Conservation (phyloP, 1,284 basidiomycete species). For the Coniferiporia sulphurascens region DNA sequence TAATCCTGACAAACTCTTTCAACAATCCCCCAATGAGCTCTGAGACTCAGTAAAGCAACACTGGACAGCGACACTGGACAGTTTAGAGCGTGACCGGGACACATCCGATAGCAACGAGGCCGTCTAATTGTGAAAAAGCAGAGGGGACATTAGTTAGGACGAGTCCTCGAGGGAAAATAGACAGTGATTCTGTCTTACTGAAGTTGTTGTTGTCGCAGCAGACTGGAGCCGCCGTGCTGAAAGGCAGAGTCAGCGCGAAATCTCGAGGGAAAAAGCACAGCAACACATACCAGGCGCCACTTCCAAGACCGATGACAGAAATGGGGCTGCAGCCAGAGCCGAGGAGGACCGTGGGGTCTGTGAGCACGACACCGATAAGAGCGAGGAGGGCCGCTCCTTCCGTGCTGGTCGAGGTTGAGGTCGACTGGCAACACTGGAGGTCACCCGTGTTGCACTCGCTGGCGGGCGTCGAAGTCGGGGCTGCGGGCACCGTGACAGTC, state of each 20-base stretch:
- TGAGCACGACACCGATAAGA: conserved; percentile 27
- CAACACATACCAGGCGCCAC: conserved; percentile 1
- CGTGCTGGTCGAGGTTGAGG: background rate
- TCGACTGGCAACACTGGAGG: conserved; percentile 15
- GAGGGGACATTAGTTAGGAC: background rate
- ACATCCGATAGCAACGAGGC: conserved; percentile 2
- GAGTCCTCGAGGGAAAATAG: too few relatives aligned
- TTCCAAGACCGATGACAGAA: conserved; percentile 21
- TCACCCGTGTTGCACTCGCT: conserved; percentile 22
- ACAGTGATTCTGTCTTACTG: background rate
- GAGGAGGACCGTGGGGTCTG: conserved; percentile 25
- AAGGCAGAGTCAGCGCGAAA: background rate
- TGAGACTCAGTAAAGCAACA: too few relatives aligned
- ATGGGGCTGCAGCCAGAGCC: conserved; percentile 31
- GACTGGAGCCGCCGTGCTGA: background rate
- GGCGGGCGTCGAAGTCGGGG: background rate
- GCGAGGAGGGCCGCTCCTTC: conserved; percentile 21
- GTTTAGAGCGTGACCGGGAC: conserved; percentile 1
- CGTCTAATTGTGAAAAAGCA: background rate
- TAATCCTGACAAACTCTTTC: background rate
- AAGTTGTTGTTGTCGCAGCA: conserved; percentile 9
- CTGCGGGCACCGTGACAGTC: conserved; percentile 3
- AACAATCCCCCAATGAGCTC: background rate
- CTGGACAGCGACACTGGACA: background rate
- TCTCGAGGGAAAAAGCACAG: background rate